Conservation (phyloP, 441 rosid species). For the Geranium incanum region DNA sequence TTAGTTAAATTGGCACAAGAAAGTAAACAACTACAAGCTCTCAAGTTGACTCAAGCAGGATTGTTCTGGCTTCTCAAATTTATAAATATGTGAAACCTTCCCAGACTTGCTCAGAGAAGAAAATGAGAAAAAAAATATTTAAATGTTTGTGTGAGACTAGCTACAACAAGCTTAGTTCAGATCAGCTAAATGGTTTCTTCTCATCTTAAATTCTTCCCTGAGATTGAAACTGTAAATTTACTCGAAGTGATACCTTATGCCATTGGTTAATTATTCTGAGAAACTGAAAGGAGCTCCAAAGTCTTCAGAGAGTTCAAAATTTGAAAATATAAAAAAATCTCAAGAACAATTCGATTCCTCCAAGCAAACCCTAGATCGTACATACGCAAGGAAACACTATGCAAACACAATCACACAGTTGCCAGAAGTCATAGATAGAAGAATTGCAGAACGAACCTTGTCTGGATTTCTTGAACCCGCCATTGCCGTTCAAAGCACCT, state of each 20-base stretch:
- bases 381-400: not conserved
- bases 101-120: not conserved
- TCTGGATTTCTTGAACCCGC: conserved; percentile 46
- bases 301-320: not conserved
- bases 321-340: not conserved
- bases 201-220: not conserved
- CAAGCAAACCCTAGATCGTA: not conserved
- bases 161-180: not conserved
- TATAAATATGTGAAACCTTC: not conserved
- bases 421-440: not conserved
- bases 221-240: not conserved
- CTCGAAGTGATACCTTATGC: not conserved
- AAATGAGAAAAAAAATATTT: not conserved
- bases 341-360: not conserved
- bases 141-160: not conserved
- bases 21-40: not conserved
- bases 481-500: conserved; percentile 46
- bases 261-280: not conserved
- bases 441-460: conserved; percentile 32
- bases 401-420: not conserved
- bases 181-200: not conserved
- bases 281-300: not conserved
- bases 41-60: not conserved
- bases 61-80: not conserved
- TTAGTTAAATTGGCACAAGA: not conserved